Evolutionary conservation across 192 early-diverging fungal species (phyloP).

Genomic region (Podila verticillata): DNA sequence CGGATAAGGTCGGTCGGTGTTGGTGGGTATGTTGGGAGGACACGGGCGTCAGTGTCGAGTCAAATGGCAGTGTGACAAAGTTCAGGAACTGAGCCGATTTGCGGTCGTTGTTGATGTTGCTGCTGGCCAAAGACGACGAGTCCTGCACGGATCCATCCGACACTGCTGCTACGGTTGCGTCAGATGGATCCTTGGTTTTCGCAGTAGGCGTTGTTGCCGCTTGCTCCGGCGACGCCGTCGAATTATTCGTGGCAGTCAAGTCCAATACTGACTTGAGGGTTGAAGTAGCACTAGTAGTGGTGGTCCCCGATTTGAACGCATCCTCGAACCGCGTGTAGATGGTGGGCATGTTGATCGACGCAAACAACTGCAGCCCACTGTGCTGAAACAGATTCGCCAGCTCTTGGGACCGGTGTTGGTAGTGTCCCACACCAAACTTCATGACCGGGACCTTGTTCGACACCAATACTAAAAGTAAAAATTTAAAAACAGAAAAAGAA

Average conservation of each 20-base stretch:
- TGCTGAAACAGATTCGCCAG: constrained; percentile 45
- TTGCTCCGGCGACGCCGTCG: background rate
- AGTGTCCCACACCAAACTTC: constrained; percentile 35
- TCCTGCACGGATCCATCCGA: constrained; percentile 2
- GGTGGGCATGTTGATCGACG: constrained; percentile 33
- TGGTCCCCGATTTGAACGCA: constrained; percentile 9
- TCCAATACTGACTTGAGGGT: background rate
- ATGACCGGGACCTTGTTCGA: constrained; percentile 43
- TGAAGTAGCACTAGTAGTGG: background rate
- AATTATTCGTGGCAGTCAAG: background rate
- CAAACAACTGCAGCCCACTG: constrained; percentile 43
- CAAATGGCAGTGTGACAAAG: constrained; percentile 31
- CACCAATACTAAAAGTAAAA: constrained; percentile 14
- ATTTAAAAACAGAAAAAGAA: background rate
- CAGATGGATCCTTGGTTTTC: background rate
- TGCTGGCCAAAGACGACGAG: background rate
- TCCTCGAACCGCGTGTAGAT: constrained; percentile 31
- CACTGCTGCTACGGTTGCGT: constrained; percentile 1
- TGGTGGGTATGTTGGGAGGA: background rate
- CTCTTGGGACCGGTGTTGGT: constrained; percentile 35
- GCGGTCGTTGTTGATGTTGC: background rate
- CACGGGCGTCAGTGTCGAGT: constrained; percentile 5
- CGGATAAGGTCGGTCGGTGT: background rate
- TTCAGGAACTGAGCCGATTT: constrained; percentile 19
- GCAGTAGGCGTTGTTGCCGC: background rate